Evolutionary conservation across 1,139 yeast species (phyloP), one percentile per base, ranked within the genome.

Genomic region (Blastobotrys illinoisensis): DNA sequence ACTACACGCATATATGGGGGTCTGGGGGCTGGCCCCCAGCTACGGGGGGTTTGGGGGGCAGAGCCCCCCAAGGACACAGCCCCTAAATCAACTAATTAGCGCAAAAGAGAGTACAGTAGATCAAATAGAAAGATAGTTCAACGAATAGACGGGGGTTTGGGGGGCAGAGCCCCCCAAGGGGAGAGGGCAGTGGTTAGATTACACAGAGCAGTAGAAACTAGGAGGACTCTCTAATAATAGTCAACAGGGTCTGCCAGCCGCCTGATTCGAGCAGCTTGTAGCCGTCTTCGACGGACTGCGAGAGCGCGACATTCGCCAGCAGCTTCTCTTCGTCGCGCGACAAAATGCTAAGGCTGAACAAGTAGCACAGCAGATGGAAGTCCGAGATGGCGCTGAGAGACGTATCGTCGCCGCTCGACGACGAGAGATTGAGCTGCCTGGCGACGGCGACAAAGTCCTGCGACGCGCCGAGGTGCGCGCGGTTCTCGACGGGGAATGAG

Each of bases 161-260:
- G 23, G 23, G 23, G 23, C 4, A 4, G 4, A 21, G 23, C 23
- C 23, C 23, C 9, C 14, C 44, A 16, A 44, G n/a, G n/a, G n/a
- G n/a, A n/a, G n/a, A n/a, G n/a, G n/a, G n/a, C n/a, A n/a, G n/a
- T n/a, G n/a, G n/a, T n/a, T n/a, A 36, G 16, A 32, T 5, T 13
- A 13, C 43, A 4, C 43, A 9, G 3, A 9, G 19, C 28, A 21
- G 24, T 3, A 46, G 9, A 21, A 23, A 13, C 26, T 51, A 54
- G 13, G 50, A 48, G 20, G 62, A 57, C 56, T 64, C 68, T 18
- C 61, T 60, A 19, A 70, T 54, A 50, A 86, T 85, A 1, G 90
- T 80, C 49, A 84, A 66, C 54, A 88, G 72, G 1, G 93, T 85
- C 76, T 82, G 83, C 91, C 95, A 85, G 0, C 93, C 91, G 0